Conservation (phyloP, 2,329 filamentous ascomycete genomes). For the Acrodontium crateriforme region DNA sequence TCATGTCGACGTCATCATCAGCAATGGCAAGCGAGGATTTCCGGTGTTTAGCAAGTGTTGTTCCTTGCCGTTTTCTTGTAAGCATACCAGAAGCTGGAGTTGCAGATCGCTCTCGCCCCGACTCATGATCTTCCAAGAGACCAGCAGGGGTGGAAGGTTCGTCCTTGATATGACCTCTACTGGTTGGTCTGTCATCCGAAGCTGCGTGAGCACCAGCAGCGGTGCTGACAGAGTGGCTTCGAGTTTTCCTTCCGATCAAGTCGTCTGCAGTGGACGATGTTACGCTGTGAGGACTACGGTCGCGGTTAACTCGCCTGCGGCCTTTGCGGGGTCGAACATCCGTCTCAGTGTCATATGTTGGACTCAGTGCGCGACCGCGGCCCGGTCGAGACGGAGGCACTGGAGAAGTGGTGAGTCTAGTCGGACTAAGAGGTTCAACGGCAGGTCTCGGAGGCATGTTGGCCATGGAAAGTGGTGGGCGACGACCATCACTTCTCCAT, state of each 20-base stretch:
- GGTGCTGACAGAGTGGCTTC: slow-evolving; percentile 36
- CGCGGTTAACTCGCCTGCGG: slow-evolving; percentile 6
- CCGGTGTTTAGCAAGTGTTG: slow-evolving; percentile 26
- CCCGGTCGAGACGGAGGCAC: slow-evolving; percentile 4
- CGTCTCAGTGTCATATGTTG: slow-evolving; percentile 3
- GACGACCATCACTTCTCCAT: slow-evolving; percentile 18
- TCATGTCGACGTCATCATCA: slow-evolving; percentile 5
- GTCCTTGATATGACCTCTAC: slow-evolving; percentile 29
- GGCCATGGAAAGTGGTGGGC: slow-evolving; percentile 13
- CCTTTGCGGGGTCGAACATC: slow-evolving; percentile 1
- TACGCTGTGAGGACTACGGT: slow-evolving; percentile 24
- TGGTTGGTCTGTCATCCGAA: slow-evolving; percentile 26
- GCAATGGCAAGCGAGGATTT: slow-evolving; percentile 8
- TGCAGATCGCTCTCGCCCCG: slow-evolving; percentile 11
- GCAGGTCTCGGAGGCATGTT: slow-evolving; percentile 12
- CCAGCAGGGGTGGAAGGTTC: slow-evolving; percentile 34
- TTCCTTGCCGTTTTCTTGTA: slow-evolving; percentile 22
- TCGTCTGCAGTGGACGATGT: slow-evolving; percentile 34
- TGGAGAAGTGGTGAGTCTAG: slow-evolving; percentile 12
- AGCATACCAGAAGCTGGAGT: slow-evolving; percentile 12
- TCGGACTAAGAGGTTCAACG: slow-evolving; percentile 22
- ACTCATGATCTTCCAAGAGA: slow-evolving; percentile 24
- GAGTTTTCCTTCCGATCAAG: slow-evolving; percentile 30
- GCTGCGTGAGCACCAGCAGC: slow-evolving; percentile 28
- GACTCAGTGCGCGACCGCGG: neutral